A percentile compares a stretch with the other conserved stretches of the same genome.
phyloP scores from a whole-genome alignment of 1,139 yeast species.

The Pichia sp. region DNA sequence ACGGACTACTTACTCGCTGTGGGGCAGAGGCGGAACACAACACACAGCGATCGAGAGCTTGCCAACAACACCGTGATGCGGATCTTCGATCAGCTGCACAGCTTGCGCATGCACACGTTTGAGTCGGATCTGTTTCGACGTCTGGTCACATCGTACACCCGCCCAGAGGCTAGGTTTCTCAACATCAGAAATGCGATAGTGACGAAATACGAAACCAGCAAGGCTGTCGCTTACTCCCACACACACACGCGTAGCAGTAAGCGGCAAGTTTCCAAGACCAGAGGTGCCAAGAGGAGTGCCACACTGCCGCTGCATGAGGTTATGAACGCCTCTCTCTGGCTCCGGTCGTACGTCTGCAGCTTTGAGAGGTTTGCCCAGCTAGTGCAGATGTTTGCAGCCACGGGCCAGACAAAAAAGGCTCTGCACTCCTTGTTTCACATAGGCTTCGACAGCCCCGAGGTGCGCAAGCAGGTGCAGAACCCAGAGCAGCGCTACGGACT shows the following conservation, averaged over 20 bases:
- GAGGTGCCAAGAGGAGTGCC: not conserved
- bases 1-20: slow-evolving; percentile 1
- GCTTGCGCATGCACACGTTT: slow-evolving; percentile 4
- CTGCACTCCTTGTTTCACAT: slow-evolving; percentile 6
- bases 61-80: slow-evolving; percentile 9
- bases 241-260: not conserved
- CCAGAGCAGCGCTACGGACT: slow-evolving; percentile 10
- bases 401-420: slow-evolving; percentile 8
- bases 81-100: slow-evolving; percentile 17
- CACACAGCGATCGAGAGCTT: not conserved
- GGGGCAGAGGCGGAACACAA: not conserved
- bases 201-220: slow-evolving; percentile 6
- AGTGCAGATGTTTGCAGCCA: slow-evolving; percentile 14
- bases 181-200: slow-evolving; percentile 11
- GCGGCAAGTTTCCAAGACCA: too few species aligned
- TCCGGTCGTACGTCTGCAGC: slow-evolving; percentile 11
- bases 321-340: slow-evolving; percentile 14
- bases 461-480: slow-evolving; percentile 5
- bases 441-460: slow-evolving; percentile 5
- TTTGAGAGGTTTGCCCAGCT: slow-evolving; percentile 19
- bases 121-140: slow-evolving; percentile 12
- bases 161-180: slow-evolving; percentile 1
- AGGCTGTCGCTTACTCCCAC: not conserved
- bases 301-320: slow-evolving; percentile 6
- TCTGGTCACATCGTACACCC: slow-evolving; percentile 5